Evolutionary conservation across 805 yeast genomes (phyloP).

Genomic region (Sungouiella thailandica): DNA sequence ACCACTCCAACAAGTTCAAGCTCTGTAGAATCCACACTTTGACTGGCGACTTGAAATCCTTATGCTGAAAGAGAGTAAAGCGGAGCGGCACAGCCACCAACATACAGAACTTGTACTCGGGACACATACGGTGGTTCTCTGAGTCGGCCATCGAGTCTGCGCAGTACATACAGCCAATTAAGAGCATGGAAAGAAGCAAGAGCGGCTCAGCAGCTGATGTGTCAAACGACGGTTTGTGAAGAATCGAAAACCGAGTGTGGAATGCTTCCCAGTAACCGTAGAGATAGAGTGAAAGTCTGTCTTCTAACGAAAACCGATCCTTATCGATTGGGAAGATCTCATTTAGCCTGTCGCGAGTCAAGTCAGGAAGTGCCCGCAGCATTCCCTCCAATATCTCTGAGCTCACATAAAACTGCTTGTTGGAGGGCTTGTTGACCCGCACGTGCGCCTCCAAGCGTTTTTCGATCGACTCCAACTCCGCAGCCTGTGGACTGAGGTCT

Average conservation of each 20-base stretch:
- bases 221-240: conserved; percentile 56
- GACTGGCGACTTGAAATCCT: conserved; percentile 74
- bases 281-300: conserved; percentile 31
- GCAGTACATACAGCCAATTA: conserved; percentile 49
- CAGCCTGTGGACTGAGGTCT: conserved; percentile 7
- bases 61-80: conserved; percentile 63
- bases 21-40: conserved; percentile 73
- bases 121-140: conserved; percentile 16
- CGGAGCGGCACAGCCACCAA: conserved; percentile 56
- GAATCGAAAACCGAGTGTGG: conserved; percentile 54
- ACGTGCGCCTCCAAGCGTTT: conserved; percentile 16
- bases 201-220: conserved; percentile 45
- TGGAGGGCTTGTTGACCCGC: conserved; percentile 19
- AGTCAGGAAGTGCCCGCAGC: conserved; percentile 23
- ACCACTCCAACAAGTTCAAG: conserved; percentile 67
- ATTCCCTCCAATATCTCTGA: conserved; percentile 31
- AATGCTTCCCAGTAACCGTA: conserved; percentile 52
- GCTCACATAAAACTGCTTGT: conserved; percentile 37
- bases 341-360: conserved; percentile 22
- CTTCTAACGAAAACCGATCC: conserved; percentile 21
- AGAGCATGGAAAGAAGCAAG: conserved; percentile 49
- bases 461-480: conserved; percentile 4
- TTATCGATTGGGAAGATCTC: conserved; percentile 22
- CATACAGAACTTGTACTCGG: conserved; percentile 40
- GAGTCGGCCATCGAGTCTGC: conserved; percentile 23